Evolutionary conservation across 2,329 filamentous ascomycete genomes (phyloP).

Genomic region (Sclerotiophoma versabilis): DNA sequence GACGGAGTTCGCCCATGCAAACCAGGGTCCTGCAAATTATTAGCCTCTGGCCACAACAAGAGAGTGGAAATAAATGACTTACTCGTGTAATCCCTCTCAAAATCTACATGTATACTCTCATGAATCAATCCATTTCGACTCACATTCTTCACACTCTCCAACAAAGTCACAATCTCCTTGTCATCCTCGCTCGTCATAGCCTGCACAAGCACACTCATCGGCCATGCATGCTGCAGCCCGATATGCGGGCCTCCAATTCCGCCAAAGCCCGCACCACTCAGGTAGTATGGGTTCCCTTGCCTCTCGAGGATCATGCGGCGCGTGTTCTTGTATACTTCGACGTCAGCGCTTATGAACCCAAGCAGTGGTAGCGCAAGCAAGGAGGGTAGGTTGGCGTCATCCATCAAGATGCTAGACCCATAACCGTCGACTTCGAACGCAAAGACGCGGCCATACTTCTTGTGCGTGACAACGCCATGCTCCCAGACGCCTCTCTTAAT

Average conservation of each 20-base stretch:
- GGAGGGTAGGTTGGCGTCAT: constrained; percentile 87
- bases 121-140: constrained; percentile 83
- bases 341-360: constrained; percentile 71
- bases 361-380: constrained; percentile 79
- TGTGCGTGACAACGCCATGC: constrained; percentile 80
- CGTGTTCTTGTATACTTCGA: constrained; percentile 85
- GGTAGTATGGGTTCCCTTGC: constrained; percentile 84
- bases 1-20: constrained; percentile 97
- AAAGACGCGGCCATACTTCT: constrained; percentile 79
- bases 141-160: constrained; percentile 77
- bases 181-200: constrained; percentile 88
- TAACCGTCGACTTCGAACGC: constrained; percentile 90
- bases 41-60: not conserved
- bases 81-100: constrained; percentile 75
- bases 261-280: constrained; percentile 76
- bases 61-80: constrained; percentile 40
- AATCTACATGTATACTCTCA: constrained; percentile 87
- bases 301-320: constrained; percentile 80
- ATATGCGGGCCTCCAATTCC: constrained; percentile 89
- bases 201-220: constrained; percentile 92
- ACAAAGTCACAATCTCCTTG: constrained; percentile 76
- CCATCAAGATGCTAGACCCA: constrained; percentile 82
- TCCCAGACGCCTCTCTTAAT: constrained; percentile 83
- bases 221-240: constrained; percentile 91
- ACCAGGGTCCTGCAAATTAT: constrained; percentile 73